Conservation (phyloP, 352 stramenopile genomes). For the Phytopythium litorale region DNA sequence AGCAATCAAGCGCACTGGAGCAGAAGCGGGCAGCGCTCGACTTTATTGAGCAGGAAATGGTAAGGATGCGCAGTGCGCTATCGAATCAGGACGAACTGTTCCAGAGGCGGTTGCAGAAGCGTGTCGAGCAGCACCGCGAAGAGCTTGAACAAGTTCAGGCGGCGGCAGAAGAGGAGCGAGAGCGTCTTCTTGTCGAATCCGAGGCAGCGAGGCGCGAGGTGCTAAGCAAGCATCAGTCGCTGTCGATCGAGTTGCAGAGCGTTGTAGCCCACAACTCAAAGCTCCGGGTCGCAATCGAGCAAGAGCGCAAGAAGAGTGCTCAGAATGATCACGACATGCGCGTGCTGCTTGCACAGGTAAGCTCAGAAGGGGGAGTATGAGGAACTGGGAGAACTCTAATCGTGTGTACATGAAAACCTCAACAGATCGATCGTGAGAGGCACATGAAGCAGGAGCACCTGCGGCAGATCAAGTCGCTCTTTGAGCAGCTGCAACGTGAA, state of each 20-base stretch:
- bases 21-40: slow-evolving; percentile 55
- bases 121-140: slow-evolving; percentile 43
- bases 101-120: slow-evolving; percentile 41
- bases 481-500: slow-evolving; percentile 67
- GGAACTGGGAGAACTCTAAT: background rate
- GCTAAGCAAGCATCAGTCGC: slow-evolving; percentile 32
- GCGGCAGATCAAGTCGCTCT: slow-evolving; percentile 73
- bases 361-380: background rate
- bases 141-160: slow-evolving; percentile 28
- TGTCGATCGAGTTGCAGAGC: slow-evolving; percentile 38
- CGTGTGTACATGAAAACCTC: background rate
- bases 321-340: slow-evolving; percentile 68
- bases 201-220: slow-evolving; percentile 31
- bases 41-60: slow-evolving; percentile 70
- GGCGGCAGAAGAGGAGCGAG: slow-evolving; percentile 31
- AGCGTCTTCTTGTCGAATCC: slow-evolving; percentile 27
- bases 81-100: slow-evolving; percentile 57
- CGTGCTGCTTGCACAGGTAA: slow-evolving; percentile 53
- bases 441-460: slow-evolving; percentile 66
- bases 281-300: slow-evolving; percentile 35
- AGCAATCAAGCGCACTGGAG: slow-evolving; percentile 29
- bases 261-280: slow-evolving; percentile 48
- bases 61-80: slow-evolving; percentile 44
- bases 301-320: slow-evolving; percentile 35
- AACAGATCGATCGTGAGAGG: slow-evolving; percentile 60